Evolutionary conservation across 2,329 filamentous ascomycete species (phyloP).

Genomic region (Penicillium sp.): DNA sequence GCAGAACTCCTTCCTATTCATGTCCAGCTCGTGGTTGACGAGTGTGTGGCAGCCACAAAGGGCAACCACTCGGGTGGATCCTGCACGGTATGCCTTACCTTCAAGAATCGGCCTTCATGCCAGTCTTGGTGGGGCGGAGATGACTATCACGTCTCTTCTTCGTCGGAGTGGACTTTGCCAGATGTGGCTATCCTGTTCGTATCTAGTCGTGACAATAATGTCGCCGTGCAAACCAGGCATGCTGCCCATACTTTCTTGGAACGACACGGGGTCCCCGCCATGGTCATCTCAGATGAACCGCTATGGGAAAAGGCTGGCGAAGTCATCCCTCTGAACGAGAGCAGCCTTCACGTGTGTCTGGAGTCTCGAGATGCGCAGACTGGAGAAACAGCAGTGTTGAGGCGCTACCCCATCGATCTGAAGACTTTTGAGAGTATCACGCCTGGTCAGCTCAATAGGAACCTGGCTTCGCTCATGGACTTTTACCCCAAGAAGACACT

Average conservation of each 20-base stretch:
- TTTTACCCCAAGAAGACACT: constrained; percentile 29
- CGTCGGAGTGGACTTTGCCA: constrained; percentile 44
- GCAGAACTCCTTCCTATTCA: constrained; percentile 50
- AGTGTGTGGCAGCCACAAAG: constrained; percentile 40
- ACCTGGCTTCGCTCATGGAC: constrained; percentile 44
- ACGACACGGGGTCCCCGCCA: constrained; percentile 45
- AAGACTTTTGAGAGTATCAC: constrained; percentile 50
- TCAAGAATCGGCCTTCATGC: constrained; percentile 42
- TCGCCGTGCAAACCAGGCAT: constrained; percentile 29
- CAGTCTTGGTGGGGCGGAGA: constrained; percentile 39
- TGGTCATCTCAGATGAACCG: constrained; percentile 47
- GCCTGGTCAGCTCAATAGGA: constrained; percentile 47
- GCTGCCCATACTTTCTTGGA: constrained; percentile 43
- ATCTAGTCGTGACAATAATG: constrained; percentile 35
- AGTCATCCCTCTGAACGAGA: constrained; percentile 39
- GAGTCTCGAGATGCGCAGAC: constrained; percentile 38
- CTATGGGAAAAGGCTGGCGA: constrained; percentile 40
- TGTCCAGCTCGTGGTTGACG: constrained; percentile 50
- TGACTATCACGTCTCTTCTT: constrained; percentile 40
- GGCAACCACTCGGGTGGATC: constrained; percentile 25
- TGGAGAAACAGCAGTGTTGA: constrained; percentile 35
- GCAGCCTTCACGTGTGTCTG: constrained; percentile 46
- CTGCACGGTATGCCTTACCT: constrained; percentile 36
- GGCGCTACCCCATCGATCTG: constrained; percentile 48
- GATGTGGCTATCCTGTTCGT: constrained; percentile 50